Evolutionary conservation across 441 rosid genomes (phyloP).

Genomic region (Corymbia calophylla): DNA sequence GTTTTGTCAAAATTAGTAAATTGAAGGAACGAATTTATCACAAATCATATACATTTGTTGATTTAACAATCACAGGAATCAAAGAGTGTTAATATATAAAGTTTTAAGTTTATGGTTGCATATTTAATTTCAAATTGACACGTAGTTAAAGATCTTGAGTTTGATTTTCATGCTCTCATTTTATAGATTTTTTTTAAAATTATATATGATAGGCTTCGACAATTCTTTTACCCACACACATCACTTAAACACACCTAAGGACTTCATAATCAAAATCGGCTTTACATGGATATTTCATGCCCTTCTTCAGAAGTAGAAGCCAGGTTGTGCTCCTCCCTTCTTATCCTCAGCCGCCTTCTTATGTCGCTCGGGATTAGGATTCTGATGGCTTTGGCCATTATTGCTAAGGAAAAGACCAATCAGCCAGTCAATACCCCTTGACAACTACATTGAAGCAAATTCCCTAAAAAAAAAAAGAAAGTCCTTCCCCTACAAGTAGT

Average conservation of each 20-base stretch:
- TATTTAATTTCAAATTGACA: neutral
- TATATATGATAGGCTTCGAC: fast-evolving
- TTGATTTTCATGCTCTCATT: neutral
- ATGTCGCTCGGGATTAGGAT: neutral
- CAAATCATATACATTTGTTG: neutral
- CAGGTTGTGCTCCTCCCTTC: neutral
- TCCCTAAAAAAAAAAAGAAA: neutral
- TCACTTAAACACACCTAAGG: neutral
- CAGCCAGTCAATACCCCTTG: neutral
- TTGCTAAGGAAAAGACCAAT: neutral
- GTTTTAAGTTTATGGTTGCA: neutral
- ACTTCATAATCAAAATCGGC: neutral
- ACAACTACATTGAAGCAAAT: neutral
- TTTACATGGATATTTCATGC: neutral
- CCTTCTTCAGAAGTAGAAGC: neutral
- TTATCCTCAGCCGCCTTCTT: neutral
- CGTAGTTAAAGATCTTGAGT: neutral
- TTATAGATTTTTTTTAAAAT: too few relatives aligned
- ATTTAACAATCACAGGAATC: neutral
- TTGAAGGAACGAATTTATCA: neutral
- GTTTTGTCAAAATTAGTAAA: neutral
- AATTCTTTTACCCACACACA: neutral
- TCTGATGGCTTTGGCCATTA: neutral
- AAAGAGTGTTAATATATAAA: neutral
- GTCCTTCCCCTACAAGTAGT: neutral